Evolutionary conservation across 2,329 filamentous ascomycete genomes (phyloP).

Genomic region (Coleophoma eucalyptorum): DNA sequence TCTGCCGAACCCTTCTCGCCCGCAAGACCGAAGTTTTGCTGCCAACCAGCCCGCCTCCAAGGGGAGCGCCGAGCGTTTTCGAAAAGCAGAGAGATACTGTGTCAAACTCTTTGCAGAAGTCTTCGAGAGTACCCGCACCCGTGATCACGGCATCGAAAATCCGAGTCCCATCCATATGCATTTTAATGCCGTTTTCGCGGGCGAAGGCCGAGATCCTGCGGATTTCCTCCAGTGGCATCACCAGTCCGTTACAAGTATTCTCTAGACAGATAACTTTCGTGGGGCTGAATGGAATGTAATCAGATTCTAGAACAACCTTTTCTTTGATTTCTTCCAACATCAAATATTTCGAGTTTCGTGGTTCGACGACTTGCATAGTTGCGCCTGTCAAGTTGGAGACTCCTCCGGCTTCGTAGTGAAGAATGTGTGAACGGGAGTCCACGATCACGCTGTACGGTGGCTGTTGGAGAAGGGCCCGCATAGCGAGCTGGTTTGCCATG

Average conservation of each 20-base stretch:
- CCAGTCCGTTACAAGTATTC: constrained; percentile 43
- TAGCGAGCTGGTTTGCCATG: constrained; percentile 43
- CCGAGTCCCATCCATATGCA: constrained; percentile 74
- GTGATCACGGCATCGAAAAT: constrained; percentile 69
- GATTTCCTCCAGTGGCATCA: constrained; percentile 70
- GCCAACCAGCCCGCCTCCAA: constrained; percentile 68
- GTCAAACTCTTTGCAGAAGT: constrained; percentile 40
- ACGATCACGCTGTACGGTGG: constrained; percentile 76
- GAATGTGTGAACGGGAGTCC: constrained; percentile 71
- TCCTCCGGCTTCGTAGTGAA: constrained; percentile 49
- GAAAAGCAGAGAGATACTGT: constrained; percentile 72
- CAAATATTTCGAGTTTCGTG: neutral
- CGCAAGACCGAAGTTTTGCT: neutral
- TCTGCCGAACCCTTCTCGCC: constrained; percentile 59
- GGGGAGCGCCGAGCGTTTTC: constrained; percentile 74
- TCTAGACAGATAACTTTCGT: neutral
- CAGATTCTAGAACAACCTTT: neutral
- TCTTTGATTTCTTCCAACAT: neutral
- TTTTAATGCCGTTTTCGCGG: constrained; percentile 52
- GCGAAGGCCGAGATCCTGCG: constrained; percentile 66
- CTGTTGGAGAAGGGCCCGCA: constrained; percentile 68
- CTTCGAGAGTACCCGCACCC: neutral
- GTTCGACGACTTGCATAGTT: neutral
- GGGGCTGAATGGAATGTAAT: neutral
- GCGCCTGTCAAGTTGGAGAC: neutral